phyloP scores from a whole-genome alignment of 2,329 filamentous ascomycete genomes.

The Clathrospora elynae region DNA sequence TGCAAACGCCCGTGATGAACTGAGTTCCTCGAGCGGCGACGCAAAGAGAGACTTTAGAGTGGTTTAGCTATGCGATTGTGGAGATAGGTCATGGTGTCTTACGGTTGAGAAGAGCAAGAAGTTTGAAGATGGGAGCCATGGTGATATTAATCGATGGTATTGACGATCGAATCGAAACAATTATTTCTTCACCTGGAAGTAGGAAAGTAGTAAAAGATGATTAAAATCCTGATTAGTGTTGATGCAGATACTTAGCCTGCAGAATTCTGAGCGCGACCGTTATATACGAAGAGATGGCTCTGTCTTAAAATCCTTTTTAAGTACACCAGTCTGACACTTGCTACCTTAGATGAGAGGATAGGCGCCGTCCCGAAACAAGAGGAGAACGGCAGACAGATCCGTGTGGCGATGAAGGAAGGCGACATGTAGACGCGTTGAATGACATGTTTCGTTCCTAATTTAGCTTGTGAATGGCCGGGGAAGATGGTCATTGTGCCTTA shows the following conservation, averaged over 20 bases:
- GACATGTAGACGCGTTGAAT: constrained; percentile 13
- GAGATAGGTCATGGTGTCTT: background rate
- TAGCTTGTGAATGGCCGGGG: constrained; percentile 28
- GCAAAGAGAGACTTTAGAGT: constrained; percentile 30
- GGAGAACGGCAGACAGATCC: constrained; percentile 14
- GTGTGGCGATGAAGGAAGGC: constrained; percentile 17
- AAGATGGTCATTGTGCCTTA: constrained; percentile 14
- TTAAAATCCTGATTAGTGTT: constrained; percentile 2
- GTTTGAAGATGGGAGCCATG: constrained; percentile 39
- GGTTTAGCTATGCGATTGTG: background rate
- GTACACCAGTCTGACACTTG: constrained; percentile 25
- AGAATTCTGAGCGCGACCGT: constrained; percentile 6
- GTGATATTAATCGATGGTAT: background rate
- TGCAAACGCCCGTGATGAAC: constrained; percentile 39
- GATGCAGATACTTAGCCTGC: constrained; percentile 11
- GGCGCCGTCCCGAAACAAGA: constrained; percentile 31
- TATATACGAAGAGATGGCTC: constrained; percentile 31
- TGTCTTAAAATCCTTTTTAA: constrained; percentile 3
- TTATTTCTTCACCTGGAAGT: constrained; percentile 28
- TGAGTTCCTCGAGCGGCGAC: constrained; percentile 36
- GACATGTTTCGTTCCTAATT: constrained; percentile 23
- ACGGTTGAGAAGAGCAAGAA: constrained; percentile 33
- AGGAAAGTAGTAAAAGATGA: constrained; percentile 2
- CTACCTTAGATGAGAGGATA: constrained; percentile 18
- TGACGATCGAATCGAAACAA: background rate